These are phyloP conservation scores for Schizochytrium sp. DNA, from an alignment of 108 stramenopile genomes.

Conservation along the genomic window DNA sequence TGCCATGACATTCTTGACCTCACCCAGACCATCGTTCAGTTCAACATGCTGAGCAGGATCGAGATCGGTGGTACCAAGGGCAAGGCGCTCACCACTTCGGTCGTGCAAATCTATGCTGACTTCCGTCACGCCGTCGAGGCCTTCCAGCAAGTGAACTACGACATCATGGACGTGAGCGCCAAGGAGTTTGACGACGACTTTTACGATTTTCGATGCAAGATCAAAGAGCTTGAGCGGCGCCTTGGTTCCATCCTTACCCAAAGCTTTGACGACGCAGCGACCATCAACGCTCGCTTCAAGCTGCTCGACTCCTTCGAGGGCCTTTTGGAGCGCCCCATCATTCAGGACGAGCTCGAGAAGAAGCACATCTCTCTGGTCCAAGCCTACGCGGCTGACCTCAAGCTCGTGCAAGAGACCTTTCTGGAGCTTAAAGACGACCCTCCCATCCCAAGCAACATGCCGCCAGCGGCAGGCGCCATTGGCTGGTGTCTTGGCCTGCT, in stretches of 20 bases:
- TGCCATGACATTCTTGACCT: conserved; percentile 78
- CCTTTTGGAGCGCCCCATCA: conserved; percentile 72
- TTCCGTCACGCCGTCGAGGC: conserved; percentile 61
- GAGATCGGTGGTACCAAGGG: conserved; percentile 82
- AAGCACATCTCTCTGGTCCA: conserved; percentile 74
- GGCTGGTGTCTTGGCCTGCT: conserved; percentile 75
- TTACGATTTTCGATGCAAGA: conserved; percentile 59
- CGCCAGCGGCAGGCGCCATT: conserved; percentile 71
- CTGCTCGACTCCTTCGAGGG: conserved; percentile 72
- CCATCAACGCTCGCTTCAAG: conserved; percentile 72
- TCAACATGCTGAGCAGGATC: conserved; percentile 70
- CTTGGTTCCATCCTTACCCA: conserved; percentile 68
- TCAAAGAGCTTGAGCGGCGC: conserved; percentile 78
- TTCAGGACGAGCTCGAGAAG: conserved; percentile 79
- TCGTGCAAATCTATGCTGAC: conserved; percentile 69
- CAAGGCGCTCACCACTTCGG: conserved; percentile 60
- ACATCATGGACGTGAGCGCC: conserved; percentile 74
- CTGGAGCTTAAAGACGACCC: conserved; percentile 57
- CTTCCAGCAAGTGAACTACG: conserved; percentile 70
- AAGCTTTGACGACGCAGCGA: conserved; percentile 77
- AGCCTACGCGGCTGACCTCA: conserved; percentile 68
- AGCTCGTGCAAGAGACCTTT: conserved; percentile 74
- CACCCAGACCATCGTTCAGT: conserved; percentile 73
- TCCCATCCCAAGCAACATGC: conserved; percentile 62
- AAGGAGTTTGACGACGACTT: conserved; percentile 73